These are phyloP conservation scores for Phlyctochytrium arcticum DNA, from an alignment of 192 early-diverging fungal genomes.

Conservation along the genomic window DNA sequence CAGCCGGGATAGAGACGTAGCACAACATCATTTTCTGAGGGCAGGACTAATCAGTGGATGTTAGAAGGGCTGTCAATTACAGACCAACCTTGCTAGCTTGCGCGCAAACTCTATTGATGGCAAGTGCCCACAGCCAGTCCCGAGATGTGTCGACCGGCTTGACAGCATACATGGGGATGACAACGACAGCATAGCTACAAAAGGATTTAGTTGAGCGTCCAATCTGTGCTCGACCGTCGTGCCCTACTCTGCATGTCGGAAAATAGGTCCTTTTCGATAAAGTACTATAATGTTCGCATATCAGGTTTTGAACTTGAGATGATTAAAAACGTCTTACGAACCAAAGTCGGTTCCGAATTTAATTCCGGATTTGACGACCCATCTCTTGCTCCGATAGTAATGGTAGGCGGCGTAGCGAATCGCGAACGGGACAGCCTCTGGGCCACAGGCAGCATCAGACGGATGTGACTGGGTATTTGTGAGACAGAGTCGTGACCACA, in stretches of 20 bases:
- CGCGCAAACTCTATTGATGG: slow-evolving; percentile 48
- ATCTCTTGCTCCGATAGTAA: slow-evolving; percentile 74
- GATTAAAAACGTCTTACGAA: slow-evolving; percentile 9
- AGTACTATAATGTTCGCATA: slow-evolving; percentile 41
- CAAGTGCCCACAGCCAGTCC: slow-evolving; percentile 49
- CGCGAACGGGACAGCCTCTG: slow-evolving; percentile 43
- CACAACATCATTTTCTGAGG: slow-evolving; percentile 41
- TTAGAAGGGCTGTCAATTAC: neutral
- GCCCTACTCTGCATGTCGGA: slow-evolving; percentile 54
- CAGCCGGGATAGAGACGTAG: slow-evolving; percentile 35
- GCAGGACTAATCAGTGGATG: neutral
- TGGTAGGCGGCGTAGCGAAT: slow-evolving; percentile 75
- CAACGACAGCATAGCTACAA: slow-evolving; percentile 19
- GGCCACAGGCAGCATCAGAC: neutral
- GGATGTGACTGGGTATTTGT: neutral
- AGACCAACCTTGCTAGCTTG: slow-evolving; percentile 53
- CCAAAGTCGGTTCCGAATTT: slow-evolving; percentile 83
- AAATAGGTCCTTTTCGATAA: slow-evolving; percentile 54
- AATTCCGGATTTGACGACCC: slow-evolving; percentile 77
- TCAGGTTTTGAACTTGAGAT: neutral
- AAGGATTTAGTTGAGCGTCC: neutral
- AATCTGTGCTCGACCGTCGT: no score
- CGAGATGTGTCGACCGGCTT: neutral
- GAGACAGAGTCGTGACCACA: neutral
- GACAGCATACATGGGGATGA: slow-evolving; percentile 4